These are phyloP conservation scores for Paramecium sexaurelia DNA, from an alignment of 73 alveolate species.

Conservation along the genomic window DNA sequence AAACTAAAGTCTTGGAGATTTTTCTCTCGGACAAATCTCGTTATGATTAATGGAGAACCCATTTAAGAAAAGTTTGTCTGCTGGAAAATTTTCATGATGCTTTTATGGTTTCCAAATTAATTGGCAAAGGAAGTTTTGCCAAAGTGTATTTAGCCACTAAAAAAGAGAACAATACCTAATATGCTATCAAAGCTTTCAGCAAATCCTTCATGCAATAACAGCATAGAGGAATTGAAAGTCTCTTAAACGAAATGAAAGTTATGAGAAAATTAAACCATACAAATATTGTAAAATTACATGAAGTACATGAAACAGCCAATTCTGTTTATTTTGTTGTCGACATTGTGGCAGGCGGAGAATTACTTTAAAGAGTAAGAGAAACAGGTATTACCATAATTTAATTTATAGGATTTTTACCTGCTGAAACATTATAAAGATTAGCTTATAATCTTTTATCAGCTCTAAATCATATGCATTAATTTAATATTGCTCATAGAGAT, in stretches of 20 bases:
- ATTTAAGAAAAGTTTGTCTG: background rate
- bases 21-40: slow-evolving; percentile 22
- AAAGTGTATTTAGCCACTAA: slow-evolving; percentile 74
- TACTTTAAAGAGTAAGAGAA: slow-evolving; percentile 66
- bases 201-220: slow-evolving; percentile 51
- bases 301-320: slow-evolving; percentile 70
- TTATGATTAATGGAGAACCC: slow-evolving; percentile 43
- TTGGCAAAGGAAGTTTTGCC: slow-evolving; percentile 78
- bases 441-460: slow-evolving; percentile 73
- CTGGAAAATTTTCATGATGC: slow-evolving; percentile 31
- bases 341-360: slow-evolving; percentile 76
- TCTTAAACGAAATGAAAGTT: slow-evolving; percentile 72
- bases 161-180: slow-evolving; percentile 52
- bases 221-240: slow-evolving; percentile 52
- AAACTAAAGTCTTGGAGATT: slow-evolving; percentile 47
- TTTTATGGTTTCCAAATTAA: slow-evolving; percentile 56
- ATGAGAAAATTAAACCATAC: slow-evolving; percentile 75
- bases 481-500: slow-evolving; percentile 88
- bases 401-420: slow-evolving; percentile 29
- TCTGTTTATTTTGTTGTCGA: slow-evolving; percentile 73
- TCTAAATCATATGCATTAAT: slow-evolving; percentile 82
- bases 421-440: slow-evolving; percentile 7
- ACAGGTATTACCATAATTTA: background rate
- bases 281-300: slow-evolving; percentile 67
- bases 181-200: slow-evolving; percentile 73